Base-by-base conservation (phyloP, 192 early-diverging fungal species). In the Podila verticillata region DNA sequence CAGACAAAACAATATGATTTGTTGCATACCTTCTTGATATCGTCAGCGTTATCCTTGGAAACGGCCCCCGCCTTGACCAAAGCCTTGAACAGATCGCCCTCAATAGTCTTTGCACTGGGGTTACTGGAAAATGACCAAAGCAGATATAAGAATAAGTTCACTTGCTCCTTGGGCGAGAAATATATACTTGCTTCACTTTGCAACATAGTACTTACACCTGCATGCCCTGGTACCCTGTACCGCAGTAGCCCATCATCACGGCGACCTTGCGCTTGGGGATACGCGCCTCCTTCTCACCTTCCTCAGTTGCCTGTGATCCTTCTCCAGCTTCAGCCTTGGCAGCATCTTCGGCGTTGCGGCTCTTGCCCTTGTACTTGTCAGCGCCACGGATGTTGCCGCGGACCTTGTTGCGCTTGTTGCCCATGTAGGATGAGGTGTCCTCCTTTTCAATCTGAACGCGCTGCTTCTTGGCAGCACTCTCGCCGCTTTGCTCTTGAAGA, bases 201-300 rank as follows among this genome's bases (percentile, higher is more conserved):
- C 13, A 15, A 44, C 39, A 44, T 13, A 54, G 0, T 34, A 73
- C 87, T 74, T 87, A 94, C 92, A 96, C 87, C 80, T 99, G 98
- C 96, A 98, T 96, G 22, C 98, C 98, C 68, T 93, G 90, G 88
- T 95, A 99, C 2, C 94, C 97, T 36, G 96, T 94, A 3, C 98
- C 98, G 75, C 94, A 95, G 83, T 93, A 99, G 15, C 95, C 93
- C 84, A 99, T 88, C 61, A 99, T 67, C 12, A 98, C 81, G 0
- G 96, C 97, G 13, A 97, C 92, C 48, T 95, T 93, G 49, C 90
- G 87, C 83, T 99, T 99, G 26, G 97, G 96, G 28, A 82, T 57
- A 48, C 89, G 81, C 17, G 83, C 74, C 56, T 87, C 87, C 68
- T 88, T 84, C 7, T 85, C 81, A 7, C 73, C 72, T 24, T 81